Base-by-base conservation (phyloP, 108 stramenopile genomes). In the Fragilaria crotonensis region DNA sequence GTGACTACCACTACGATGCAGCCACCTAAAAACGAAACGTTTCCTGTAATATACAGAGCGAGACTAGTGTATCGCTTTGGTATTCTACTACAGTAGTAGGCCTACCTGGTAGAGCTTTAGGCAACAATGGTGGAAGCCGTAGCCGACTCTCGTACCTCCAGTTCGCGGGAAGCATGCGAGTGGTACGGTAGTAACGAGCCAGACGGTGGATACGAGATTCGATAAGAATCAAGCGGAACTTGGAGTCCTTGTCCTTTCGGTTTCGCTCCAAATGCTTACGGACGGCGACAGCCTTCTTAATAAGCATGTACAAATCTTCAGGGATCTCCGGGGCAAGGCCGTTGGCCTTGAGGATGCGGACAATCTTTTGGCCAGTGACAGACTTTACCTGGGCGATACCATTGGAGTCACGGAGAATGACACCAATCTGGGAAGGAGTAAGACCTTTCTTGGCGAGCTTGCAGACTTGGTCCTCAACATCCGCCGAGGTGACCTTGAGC, bases 231-330 rank as follows among this genome's bases (percentile, higher is more conserved):
- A 99, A 84, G 71, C 97, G 93, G 88, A 98, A 99, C 91, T 99
- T 99, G 83, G 96, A 89, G 82, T 97, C 96, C 89, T 98, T 98
- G 79, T 99, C 99, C 76, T 97, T 88, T 67, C 96, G 90, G 83
- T 99, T 99, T 64, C 91, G 81, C 76, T 98, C 97, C 66, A 99
- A 83, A 78, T 99, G 99, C 95, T 98, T 98, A 67, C 99, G 95
- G 31, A 99, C 97, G 55, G 94, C 84, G 57, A 99, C 99, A 45
- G 99, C 99, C 93, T 99, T 99, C 94, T 99, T 99, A 93, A 99
- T 99, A 45, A 99, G 82, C 95, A 96, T 97, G 93, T 98, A 99
- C 53, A 99, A 77, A 78, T 99, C 99, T 88, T 99, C 99, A 5
- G 99, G 99, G 72, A 99, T 94, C 72, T 98, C 99, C 25, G 99